Evolutionary conservation across 2,329 filamentous ascomycete species (phyloP).

Genomic region (Anthostomella pinea): DNA sequence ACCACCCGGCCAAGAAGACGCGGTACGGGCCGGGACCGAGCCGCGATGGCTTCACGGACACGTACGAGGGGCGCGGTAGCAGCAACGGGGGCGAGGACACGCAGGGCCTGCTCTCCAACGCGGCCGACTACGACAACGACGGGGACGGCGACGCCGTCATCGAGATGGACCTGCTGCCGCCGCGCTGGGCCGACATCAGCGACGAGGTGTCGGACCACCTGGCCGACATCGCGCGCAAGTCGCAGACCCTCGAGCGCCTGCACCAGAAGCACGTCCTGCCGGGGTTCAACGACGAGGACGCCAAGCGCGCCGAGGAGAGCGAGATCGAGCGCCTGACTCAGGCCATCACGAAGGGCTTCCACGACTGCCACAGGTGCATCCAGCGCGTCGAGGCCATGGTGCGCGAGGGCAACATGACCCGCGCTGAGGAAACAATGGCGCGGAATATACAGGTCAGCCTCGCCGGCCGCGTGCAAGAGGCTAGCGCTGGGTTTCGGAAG

Average conservation of each 20-base stretch:
- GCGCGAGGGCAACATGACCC: slow-evolving; percentile 70
- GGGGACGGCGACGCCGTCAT: slow-evolving; percentile 94
- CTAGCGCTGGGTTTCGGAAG: slow-evolving; percentile 89
- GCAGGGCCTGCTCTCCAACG: slow-evolving; percentile 79
- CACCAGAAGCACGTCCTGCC: slow-evolving; percentile 97
- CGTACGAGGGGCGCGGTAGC: slow-evolving; percentile 54
- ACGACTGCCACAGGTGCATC: slow-evolving; percentile 85
- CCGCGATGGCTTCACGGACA: slow-evolving; percentile 58
- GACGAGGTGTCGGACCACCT: slow-evolving; percentile 89
- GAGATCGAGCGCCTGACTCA: slow-evolving; percentile 91
- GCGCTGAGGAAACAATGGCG: slow-evolving; percentile 91
- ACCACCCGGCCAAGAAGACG: slow-evolving; percentile 85
- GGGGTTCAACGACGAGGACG: slow-evolving; percentile 92
- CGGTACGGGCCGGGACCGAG: slow-evolving; percentile 57
- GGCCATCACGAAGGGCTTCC: slow-evolving; percentile 83
- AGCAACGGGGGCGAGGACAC: slow-evolving; percentile 49
- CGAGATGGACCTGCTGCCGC: slow-evolving; percentile 95
- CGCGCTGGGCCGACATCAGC: slow-evolving; percentile 91
- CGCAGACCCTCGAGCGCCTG: slow-evolving; percentile 81
- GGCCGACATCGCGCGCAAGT: slow-evolving; percentile 75
- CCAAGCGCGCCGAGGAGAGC: slow-evolving; percentile 80
- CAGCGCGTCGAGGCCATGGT: slow-evolving; percentile 86
- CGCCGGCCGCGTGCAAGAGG: slow-evolving; percentile 83
- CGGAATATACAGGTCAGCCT: slow-evolving; percentile 92
- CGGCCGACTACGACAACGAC: slow-evolving; percentile 69